Percentiles rank a stretch among this genome's conserved stretches.
These are phyloP conservation scores for Poa pratensis DNA, from an alignment of 176 grass and related monocot species.

Conservation along the genomic window DNA sequence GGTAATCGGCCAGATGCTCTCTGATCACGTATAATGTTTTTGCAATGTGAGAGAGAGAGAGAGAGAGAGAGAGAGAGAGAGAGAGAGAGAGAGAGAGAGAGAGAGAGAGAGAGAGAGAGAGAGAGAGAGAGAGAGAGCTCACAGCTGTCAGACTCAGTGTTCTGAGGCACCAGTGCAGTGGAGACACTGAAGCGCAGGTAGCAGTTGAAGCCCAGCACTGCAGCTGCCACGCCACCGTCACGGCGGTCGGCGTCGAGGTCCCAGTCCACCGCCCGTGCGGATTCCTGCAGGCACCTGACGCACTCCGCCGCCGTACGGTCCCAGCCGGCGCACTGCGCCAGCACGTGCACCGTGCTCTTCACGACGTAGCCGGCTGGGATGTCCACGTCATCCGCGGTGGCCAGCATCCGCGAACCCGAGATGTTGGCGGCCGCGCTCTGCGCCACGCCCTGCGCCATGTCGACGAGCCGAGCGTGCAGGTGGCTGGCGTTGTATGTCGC, in stretches of 20 bases:
- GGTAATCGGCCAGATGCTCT: too few species aligned
- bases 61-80: too few species aligned
- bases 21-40: too few species aligned
- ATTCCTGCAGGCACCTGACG: not conserved
- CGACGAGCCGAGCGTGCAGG: not conserved
- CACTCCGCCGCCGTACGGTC: not conserved
- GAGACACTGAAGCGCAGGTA: not conserved
- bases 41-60: too few species aligned
- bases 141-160: too few species aligned
- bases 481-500: not conserved
- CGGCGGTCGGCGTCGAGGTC: not conserved
- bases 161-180: not conserved
- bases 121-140: too few species aligned
- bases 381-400: not conserved
- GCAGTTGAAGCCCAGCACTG: not conserved
- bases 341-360: not conserved
- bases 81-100: too few species aligned
- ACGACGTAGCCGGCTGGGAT: not conserved
- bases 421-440: not conserved
- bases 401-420: not conserved
- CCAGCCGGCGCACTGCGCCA: not conserved
- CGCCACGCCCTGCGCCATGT: not conserved
- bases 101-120: too few species aligned
- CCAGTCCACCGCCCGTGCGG: not conserved
- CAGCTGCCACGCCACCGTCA: not conserved